phyloP scores from a whole-genome alignment of 495 filamentous ascomycete genomes.

The Penicillium fimorum region DNA sequence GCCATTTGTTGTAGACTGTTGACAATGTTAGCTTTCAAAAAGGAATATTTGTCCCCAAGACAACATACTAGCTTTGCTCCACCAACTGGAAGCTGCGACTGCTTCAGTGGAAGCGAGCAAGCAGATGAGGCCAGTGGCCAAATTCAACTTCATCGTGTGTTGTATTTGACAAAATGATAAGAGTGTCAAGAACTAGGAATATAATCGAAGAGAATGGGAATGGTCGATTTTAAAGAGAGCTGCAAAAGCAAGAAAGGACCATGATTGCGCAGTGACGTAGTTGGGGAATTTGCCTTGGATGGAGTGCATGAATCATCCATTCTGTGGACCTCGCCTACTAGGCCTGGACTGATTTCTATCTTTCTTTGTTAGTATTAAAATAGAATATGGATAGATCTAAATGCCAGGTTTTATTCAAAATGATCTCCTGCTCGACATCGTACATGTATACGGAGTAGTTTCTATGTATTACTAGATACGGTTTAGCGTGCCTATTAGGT shows the following conservation, averaged over 20 bases:
- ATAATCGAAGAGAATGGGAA: neutral
- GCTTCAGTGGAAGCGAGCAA: constrained; percentile 64
- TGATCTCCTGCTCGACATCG: too few species aligned
- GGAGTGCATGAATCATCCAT: constrained; percentile 32
- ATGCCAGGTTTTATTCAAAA: too few species aligned
- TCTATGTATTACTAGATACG: too few species aligned
- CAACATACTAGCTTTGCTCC: constrained; percentile 75
- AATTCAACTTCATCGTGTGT: constrained; percentile 68
- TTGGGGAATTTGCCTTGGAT: constrained; percentile 28
- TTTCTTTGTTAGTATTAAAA: too few species aligned
- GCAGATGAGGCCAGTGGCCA: constrained; percentile 65
- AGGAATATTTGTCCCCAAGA: neutral
- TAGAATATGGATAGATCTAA: too few species aligned
- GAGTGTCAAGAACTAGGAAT: neutral
- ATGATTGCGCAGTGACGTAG: constrained; percentile 49
- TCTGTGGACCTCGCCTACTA: neutral
- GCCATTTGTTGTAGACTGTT: constrained; percentile 97
- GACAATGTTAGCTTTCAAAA: constrained; percentile 13
- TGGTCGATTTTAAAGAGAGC: neutral
- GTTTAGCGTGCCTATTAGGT: too few species aligned
- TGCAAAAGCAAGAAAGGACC: constrained; percentile 11
- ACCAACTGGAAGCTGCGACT: constrained; percentile 72
- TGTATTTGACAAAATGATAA: constrained; percentile 1
- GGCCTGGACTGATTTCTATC: too few species aligned
- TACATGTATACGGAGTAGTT: too few species aligned